phyloP scores from a whole-genome alignment of 2,329 filamentous ascomycete species.

The Xylariaceae sp. region DNA sequence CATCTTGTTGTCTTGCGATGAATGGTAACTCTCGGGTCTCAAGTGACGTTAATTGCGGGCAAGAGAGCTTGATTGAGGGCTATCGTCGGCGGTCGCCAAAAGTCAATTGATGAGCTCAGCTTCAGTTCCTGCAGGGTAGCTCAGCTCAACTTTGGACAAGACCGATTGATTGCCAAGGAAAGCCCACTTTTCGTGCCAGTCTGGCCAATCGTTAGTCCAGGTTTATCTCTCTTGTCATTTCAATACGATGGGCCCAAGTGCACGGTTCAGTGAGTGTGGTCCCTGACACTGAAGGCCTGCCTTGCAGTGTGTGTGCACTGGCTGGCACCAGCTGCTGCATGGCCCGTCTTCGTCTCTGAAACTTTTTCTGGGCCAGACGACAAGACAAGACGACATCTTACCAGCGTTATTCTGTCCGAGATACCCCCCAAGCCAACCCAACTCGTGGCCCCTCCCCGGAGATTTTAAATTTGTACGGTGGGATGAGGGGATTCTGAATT shows the following conservation, averaged over 20 bases:
- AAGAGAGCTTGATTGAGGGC: neutral
- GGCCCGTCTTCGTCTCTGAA: slow-evolving; percentile 17
- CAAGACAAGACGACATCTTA: slow-evolving; percentile 24
- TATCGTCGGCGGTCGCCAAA: slow-evolving; percentile 6
- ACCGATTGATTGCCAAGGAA: too few relatives aligned
- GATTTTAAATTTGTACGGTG: slow-evolving; percentile 13
- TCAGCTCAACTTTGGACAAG: neutral
- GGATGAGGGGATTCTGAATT: slow-evolving; percentile 22
- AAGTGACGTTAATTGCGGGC: slow-evolving; percentile 15
- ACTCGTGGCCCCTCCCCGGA: slow-evolving; percentile 24
- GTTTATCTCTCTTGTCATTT: too few relatives aligned
- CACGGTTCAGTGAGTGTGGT: slow-evolving; percentile 8
- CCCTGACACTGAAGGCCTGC: slow-evolving; percentile 7
- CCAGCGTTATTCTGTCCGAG: slow-evolving; percentile 11
- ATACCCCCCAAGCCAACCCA: slow-evolving; percentile 17
- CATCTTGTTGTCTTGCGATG: slow-evolving; percentile 45
- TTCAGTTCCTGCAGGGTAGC: neutral
- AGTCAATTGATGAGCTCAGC: slow-evolving; percentile 7
- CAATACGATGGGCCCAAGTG: slow-evolving; percentile 4
- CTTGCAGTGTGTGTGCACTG: slow-evolving; percentile 12
- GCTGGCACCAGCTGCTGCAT: slow-evolving; percentile 2
- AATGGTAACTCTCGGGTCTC: slow-evolving; percentile 24
- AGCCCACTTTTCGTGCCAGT: slow-evolving; percentile 12
- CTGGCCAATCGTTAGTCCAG: slow-evolving; percentile 21
- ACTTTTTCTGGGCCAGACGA: slow-evolving; percentile 29